A percentile compares a stretch with the other conserved stretches of the same genome.
Conservation (phyloP, 768 basidiomycete species). For the Russula earlei region DNA sequence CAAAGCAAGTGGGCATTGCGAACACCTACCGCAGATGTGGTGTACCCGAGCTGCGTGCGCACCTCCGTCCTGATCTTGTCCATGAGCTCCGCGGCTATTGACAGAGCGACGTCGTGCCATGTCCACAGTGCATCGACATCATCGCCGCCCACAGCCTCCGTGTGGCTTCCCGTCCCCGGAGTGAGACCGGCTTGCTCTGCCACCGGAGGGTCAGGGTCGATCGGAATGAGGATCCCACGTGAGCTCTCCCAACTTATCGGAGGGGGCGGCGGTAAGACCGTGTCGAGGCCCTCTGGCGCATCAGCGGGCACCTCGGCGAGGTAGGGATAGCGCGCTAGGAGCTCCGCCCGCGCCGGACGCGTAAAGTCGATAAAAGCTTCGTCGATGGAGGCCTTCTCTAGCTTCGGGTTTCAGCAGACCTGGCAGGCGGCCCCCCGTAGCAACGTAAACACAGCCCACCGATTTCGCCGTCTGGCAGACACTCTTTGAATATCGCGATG, state of each 20-base stretch:
- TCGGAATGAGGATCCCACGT: slow-evolving; percentile 56
- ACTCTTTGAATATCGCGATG: slow-evolving; percentile 69
- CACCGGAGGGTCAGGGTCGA: slow-evolving; percentile 27
- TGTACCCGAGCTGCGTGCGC: slow-evolving; percentile 68
- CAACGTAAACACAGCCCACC: slow-evolving; percentile 35
- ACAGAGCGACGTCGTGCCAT: slow-evolving; percentile 91
- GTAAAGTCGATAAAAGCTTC: slow-evolving; percentile 95
- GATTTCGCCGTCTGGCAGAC: slow-evolving; percentile 70
- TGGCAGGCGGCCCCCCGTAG: neutral
- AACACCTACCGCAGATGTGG: slow-evolving; percentile 75
- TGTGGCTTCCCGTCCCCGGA: neutral
- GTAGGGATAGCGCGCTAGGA: slow-evolving; percentile 70
- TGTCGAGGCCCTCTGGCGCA: slow-evolving; percentile 64
- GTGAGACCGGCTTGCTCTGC: neutral
- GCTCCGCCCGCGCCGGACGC: slow-evolving; percentile 59
- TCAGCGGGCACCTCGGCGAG: slow-evolving; percentile 61
- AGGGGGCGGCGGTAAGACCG: slow-evolving; percentile 65
- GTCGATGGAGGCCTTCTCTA: slow-evolving; percentile 96
- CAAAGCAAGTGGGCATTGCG: too few species aligned
- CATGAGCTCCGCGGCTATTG: slow-evolving; percentile 85
- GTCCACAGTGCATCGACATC: slow-evolving; percentile 35
- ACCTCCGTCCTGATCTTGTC: slow-evolving; percentile 61
- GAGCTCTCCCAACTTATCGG: slow-evolving; percentile 49
- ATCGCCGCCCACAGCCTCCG: neutral
- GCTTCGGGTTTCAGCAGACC: neutral